These are phyloP conservation scores for Acanthamoeba quina DNA, from an alignment of 208 protist species.

Conservation along the genomic window DNA sequence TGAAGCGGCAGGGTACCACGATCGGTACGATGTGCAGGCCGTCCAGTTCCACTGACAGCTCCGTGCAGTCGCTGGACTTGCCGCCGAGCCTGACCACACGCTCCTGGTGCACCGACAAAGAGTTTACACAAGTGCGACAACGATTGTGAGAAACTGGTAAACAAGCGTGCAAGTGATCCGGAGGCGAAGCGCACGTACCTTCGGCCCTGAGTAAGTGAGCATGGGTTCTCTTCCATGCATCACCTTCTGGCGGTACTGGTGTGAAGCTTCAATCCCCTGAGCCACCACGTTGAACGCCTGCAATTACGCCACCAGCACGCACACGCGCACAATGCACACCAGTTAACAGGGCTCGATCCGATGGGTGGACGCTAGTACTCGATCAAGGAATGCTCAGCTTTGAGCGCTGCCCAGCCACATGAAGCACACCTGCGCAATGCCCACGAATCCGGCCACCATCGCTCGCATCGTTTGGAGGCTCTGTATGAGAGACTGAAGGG, in stretches of 20 bases:
- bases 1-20: not conserved
- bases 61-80: slow-evolving; percentile 6
- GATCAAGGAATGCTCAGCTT: not conserved
- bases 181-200: not conserved
- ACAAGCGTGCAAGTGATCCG: not conserved
- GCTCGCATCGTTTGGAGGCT: slow-evolving; percentile 43
- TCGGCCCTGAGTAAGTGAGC: not conserved
- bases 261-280: slow-evolving; percentile 10
- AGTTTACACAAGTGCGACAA: too few relatives aligned
- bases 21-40: slow-evolving; percentile 30
- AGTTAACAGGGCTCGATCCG: too few relatives aligned
- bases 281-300: slow-evolving; percentile 19
- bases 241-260: slow-evolving; percentile 13
- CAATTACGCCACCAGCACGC: too few relatives aligned
- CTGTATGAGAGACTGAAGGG: not conserved
- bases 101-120: not conserved
- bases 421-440: not conserved
- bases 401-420: not conserved
- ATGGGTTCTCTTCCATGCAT: not conserved
- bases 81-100: not conserved
- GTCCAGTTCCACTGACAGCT: not conserved
- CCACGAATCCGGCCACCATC: slow-evolving; percentile 11
- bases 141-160: not conserved
- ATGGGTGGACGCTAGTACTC: too few relatives aligned
- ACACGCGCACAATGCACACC: not conserved